Percentiles rank a stretch among this genome's conserved stretches.
These are phyloP conservation scores for Xanthoconium separans DNA, from an alignment of 1,284 basidiomycete genomes.

Conservation along the genomic window DNA sequence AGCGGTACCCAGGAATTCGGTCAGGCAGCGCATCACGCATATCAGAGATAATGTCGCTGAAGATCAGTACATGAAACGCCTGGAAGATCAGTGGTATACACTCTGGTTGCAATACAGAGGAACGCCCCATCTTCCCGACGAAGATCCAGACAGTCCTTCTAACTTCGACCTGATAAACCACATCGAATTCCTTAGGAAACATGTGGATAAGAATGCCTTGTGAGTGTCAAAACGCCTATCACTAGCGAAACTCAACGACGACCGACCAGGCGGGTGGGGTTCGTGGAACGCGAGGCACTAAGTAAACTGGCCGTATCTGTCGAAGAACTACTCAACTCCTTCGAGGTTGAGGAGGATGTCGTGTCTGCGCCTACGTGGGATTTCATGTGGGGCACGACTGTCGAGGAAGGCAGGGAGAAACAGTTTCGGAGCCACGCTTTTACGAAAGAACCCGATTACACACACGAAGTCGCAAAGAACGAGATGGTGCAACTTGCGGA, in stretches of 20 bases:
- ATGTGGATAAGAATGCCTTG: constrained; percentile 85
- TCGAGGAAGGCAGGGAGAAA: constrained; percentile 77
- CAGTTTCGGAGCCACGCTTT: constrained; percentile 59
- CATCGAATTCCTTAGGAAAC: constrained; percentile 73
- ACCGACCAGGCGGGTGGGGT: constrained; percentile 52
- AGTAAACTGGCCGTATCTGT: constrained; percentile 46
- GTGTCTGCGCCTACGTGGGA: constrained; percentile 55
- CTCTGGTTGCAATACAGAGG: constrained; percentile 75
- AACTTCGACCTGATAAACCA: constrained; percentile 79
- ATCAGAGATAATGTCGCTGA: constrained; percentile 65
- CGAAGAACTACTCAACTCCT: constrained; percentile 46
- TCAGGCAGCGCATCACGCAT: constrained; percentile 61
- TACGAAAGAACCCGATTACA: constrained; percentile 43
- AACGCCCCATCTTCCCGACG: constrained; percentile 67
- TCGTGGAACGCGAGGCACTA: constrained; percentile 43
- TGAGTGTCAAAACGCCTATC: constrained; percentile 42
- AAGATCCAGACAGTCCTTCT: constrained; percentile 61
- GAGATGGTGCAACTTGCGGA: constrained; percentile 58
- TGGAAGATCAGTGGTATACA: constrained; percentile 81
- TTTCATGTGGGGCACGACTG: constrained; percentile 67
- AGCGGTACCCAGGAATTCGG: constrained; percentile 62
- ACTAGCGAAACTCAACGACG: constrained; percentile 11
- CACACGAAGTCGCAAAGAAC: constrained; percentile 32
- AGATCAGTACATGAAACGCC: constrained; percentile 71
- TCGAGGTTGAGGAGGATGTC: constrained; percentile 48